A percentile compares a stretch with the other conserved stretches of the same genome.
These are phyloP conservation scores for Pochonia chlamydosporia DNA, from an alignment of 2,329 filamentous ascomycete genomes.

Conservation along the genomic window DNA sequence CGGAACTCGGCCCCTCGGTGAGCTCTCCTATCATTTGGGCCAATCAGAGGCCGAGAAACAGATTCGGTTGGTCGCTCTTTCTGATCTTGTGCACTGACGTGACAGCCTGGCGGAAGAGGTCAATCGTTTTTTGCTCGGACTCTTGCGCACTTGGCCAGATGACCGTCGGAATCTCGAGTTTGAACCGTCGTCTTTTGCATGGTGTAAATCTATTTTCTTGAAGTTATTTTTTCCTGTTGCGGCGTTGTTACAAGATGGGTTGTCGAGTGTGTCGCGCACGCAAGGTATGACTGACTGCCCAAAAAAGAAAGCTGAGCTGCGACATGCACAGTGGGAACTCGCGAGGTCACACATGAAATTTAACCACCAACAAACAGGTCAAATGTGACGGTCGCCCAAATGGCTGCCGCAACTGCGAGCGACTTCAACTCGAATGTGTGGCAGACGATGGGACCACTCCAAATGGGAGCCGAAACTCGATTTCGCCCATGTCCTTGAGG, in stretches of 20 bases:
- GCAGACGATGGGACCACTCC: constrained; percentile 26
- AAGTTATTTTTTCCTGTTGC: neutral
- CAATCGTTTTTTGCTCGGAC: neutral
- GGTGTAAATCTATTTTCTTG: neutral
- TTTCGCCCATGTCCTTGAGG: constrained; percentile 24
- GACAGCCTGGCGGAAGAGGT: neutral
- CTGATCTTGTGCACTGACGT: neutral
- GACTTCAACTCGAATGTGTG: constrained; percentile 35
- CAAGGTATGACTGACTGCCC: constrained; percentile 24
- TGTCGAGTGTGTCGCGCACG: constrained; percentile 35
- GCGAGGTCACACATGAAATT: no score
- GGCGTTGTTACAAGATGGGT: constrained; percentile 23
- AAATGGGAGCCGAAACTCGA: constrained; percentile 18
- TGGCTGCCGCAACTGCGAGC: constrained; percentile 36
- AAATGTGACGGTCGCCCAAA: constrained; percentile 36
- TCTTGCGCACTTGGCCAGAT: neutral
- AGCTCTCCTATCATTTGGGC: neutral
- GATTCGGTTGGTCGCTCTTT: constrained; percentile 6
- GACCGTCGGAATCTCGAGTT: neutral
- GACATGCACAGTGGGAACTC: neutral
- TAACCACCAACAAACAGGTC: constrained; percentile 21
- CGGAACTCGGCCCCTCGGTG: constrained; percentile 3
- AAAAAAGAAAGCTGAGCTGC: neutral
- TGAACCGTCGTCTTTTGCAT: neutral
- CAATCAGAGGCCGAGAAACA: constrained; percentile 2